Evolutionary conservation across 352 stramenopile genomes (phyloP), one percentile per base, ranked within the genome.

Genomic region (Phytophthora syringae): DNA sequence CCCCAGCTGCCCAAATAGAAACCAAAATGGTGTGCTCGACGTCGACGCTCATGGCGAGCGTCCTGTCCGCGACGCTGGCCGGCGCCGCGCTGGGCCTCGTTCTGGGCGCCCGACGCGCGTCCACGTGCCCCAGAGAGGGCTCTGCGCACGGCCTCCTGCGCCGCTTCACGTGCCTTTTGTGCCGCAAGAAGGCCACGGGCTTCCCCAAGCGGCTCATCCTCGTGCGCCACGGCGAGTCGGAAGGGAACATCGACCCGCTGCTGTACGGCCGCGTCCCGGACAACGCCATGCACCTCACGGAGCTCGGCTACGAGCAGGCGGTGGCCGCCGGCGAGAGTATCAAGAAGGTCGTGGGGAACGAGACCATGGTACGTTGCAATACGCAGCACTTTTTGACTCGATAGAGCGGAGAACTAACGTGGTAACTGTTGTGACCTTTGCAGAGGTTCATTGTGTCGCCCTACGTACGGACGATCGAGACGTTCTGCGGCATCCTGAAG

Each of bases 401-500:
- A n/a, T n/a, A n/a, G n/a, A n/a, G n/a, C n/a, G n/a, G n/a, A n/a
- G n/a, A n/a, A n/a, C n/a, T n/a, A n/a, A n/a, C n/a, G n/a, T n/a
- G n/a, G n/a, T n/a, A n/a, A n/a, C n/a, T 36, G n/a, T 37, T 56
- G 44, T 28, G 60, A 15, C 5, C 9, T 71, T 70, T 22, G 39
- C 70, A 94, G 86, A 70, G 87, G 15, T 95, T 90, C 39, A 93
- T 95, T 65, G 87, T 93, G 34, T 94, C 85, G 25, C 89, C 89
- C 21, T 97, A 95, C 56, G 77, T 84, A 42, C 83, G 89, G 12
- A 95, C 89, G 43, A 92, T 95, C 36, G 88, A 97, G 63, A 97
- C 88, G n/a, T 92, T 97, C 60, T 75, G 90, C 51, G 84, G 81
- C 22, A 91, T 97, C 21, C 66, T 82, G 11, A 90, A 88, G 49